Evolutionary conservation across 306 rosid genomes (phyloP).

Genomic region (Neltuma alba): DNA sequence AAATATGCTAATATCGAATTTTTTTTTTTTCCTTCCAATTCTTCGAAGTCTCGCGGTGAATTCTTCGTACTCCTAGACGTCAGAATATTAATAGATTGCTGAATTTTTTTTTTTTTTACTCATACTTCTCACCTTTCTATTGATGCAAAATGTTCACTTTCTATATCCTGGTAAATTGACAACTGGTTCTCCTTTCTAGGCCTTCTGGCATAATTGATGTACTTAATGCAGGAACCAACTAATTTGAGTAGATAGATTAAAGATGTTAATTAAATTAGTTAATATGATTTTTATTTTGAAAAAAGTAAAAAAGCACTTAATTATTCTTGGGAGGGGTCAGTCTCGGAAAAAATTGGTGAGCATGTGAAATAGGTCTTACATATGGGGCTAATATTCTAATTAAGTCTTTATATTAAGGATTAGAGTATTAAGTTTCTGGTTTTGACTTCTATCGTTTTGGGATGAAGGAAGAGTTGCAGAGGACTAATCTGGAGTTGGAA

Average conservation of each 20-base stretch:
- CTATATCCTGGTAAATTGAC: background rate
- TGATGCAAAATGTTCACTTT: background rate
- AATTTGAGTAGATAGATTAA: too few relatives aligned
- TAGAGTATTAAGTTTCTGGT: background rate
- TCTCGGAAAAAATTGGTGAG: too few relatives aligned
- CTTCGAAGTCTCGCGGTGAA: background rate
- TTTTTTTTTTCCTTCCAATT: background rate
- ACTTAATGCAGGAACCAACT: too few relatives aligned
- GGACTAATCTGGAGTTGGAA: constrained; percentile 82
- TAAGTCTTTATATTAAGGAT: too few relatives aligned
- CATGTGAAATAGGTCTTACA: too few relatives aligned
- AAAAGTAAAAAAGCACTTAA: too few relatives aligned
- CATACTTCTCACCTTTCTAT: background rate
- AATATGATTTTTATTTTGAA: too few relatives aligned
- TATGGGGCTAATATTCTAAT: too few relatives aligned
- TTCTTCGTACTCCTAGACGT: background rate
- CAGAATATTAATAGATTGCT: background rate
- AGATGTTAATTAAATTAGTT: too few relatives aligned
- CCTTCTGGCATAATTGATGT: background rate
- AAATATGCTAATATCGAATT: background rate
- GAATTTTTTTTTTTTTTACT: background rate
- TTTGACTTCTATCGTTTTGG: constrained; percentile 24
- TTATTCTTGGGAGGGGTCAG: too few relatives aligned
- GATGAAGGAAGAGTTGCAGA: constrained; percentile 84
- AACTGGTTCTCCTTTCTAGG: background rate